Base-by-base conservation (phyloP, 495 filamentous ascomycete genomes). In the Penicillium pancosmium region DNA sequence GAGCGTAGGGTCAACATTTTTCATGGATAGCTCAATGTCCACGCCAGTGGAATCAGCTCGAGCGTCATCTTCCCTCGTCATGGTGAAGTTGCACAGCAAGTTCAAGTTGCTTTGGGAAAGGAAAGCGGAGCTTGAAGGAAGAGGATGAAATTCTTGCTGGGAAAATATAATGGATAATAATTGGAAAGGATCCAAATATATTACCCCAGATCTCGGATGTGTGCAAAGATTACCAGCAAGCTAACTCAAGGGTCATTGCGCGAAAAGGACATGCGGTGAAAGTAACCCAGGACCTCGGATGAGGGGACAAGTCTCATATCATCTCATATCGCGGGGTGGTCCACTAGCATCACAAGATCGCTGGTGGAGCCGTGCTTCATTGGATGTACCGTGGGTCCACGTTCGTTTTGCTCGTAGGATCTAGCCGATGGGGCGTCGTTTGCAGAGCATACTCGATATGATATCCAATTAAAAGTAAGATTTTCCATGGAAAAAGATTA, bases 1-100 rank as follows among this genome's bases (percentile, higher is more conserved):
- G n/a, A 81, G 58, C 9, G 66, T 69, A 10, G 63, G 68, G 34
- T 73, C 68, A 50, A 67, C 54, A 35, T 63, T 44, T 38, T 63
- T 47, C 40, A 47, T 58, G 11, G 56, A 56, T 11, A 64, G 62
- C 58, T 70, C 67, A 12, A 67, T 55, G 27, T 69, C 68, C 33
- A 57, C 44, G 7, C 52, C 53, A 2, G 56, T 43, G 50, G 34
- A 18, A 23, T 44, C 34, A 31, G 49, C 23, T 35, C 40, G 12
- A 23, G 47, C 40, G 38, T 65, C 54, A 3, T 48, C 51, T 7
- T 63, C 59, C 5, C 55, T 51, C 15, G 54, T 27, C 67, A 69
- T 69, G 0, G 11, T 63, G 41, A 19, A 46, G 16, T 46, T 12
- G 27, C 27, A 38, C 12, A 13, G 34, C 9, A 36, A 36, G 9